These are phyloP conservation scores for Aspergillus udagawae DNA, from an alignment of 2,329 filamentous ascomycete species.

Conservation along the genomic window DNA sequence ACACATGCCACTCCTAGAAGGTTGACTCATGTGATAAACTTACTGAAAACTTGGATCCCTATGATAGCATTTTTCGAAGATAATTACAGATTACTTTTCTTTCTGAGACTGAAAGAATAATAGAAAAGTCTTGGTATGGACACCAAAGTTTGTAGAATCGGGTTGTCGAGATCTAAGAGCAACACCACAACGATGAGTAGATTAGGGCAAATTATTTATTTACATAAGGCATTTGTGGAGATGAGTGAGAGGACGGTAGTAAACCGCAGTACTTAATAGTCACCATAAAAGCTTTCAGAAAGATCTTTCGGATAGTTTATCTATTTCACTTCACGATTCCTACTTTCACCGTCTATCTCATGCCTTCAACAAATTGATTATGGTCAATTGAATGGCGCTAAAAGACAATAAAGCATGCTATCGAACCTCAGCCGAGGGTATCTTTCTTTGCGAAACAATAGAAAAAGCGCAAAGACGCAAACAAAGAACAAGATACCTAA, in stretches of 20 bases:
- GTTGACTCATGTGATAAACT: not conserved
- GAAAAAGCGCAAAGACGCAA: not conserved
- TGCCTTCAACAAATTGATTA: not conserved
- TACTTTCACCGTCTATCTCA: not conserved
- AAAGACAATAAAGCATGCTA: not conserved
- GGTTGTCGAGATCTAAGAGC: not conserved
- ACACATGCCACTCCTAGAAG: not conserved
- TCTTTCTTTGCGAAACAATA: not conserved
- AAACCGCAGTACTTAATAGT: no score
- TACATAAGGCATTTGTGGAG: no score
- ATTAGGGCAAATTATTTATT: no score
- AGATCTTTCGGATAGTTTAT: not conserved
- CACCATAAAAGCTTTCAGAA: no score
- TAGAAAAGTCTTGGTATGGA: not conserved
- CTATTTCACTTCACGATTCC: not conserved
- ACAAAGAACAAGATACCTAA: not conserved
- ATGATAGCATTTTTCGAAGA: not conserved
- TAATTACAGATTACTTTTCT: not conserved
- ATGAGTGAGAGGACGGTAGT: no score
- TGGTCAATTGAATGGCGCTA: not conserved
- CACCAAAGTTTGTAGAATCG: not conserved
- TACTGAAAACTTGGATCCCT: no score
- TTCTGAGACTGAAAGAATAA: no score
- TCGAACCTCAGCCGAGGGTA: not conserved
- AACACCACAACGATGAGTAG: no score